Evolutionary conservation across 73 alveolate species (phyloP), one percentile per base, ranked within the genome.

Genomic region (Breviolum minutum): DNA sequence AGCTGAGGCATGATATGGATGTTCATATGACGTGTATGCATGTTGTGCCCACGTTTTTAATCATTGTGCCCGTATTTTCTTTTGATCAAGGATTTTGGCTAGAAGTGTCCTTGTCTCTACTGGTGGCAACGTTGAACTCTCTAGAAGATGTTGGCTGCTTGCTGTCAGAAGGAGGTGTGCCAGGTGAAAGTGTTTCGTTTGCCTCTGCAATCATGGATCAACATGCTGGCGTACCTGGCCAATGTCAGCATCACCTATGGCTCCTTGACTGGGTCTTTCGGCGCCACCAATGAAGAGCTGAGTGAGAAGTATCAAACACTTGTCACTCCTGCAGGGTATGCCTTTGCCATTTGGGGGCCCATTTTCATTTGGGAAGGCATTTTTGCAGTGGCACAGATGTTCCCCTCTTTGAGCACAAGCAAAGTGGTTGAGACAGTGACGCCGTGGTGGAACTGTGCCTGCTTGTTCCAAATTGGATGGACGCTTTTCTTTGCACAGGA

Each of bases 401-500:
- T 92, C 26, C 98, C 98, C 17, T 27, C 80, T 24, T 76, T 60
- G 9, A 32, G 90, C 66, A 22, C 68, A 79, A 76, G 91, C 90
- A 32, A 63, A 22, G 71, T 92, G 63, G 98, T 92, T 12, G 73
- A 73, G 22, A n/a, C 91, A 79, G 27, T 92, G n/a, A 92, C 98
- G 4, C 98, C 98, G 6, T 92, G 89, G 89, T 92, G 98, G 98
- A 29, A 62, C 7, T 30, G 22, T 54, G 98, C 98, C 4, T 92
- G 98, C 98, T 20, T 26, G n/a, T 92, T 74, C 91, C 98, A 92
- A 63, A 29, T 61, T 24, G 98, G 69, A 29, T 92, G 98, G 98
- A 92, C 98, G n/a, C 40, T 92, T n/a, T 92, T 73, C 98, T 92
- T 92, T 63, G 98, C 98, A 32, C 98, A 76, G 86, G 98, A 92